phyloP scores from a whole-genome alignment of 2,329 filamentous ascomycete species.

The Mariannaea elegans region DNA sequence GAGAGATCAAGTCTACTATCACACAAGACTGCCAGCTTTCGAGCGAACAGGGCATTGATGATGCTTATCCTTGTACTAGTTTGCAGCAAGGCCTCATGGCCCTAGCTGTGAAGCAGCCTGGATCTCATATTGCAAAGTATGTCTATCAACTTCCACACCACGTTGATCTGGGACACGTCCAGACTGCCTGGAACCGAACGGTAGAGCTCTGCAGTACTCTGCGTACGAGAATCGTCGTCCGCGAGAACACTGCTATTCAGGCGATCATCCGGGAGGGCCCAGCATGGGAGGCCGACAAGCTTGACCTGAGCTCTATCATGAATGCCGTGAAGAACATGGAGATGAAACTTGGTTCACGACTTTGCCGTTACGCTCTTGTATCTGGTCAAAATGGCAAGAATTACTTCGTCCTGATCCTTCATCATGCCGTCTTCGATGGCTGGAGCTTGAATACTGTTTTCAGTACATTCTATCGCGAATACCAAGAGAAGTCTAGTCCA shows the following conservation, averaged over 20 bases:
- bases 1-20: no score
- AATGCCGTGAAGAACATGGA: not conserved
- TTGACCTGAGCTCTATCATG: not conserved
- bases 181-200: not conserved
- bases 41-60: not conserved
- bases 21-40: not conserved
- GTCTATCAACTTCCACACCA: no score
- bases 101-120: no score
- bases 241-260: no score
- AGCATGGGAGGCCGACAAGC: no score
- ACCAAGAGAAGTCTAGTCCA: not conserved
- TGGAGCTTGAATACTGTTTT: slow-evolving; percentile 26
- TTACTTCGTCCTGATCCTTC: slow-evolving; percentile 24
- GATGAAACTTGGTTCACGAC: no score
- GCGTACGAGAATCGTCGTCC: not conserved
- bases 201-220: no score
- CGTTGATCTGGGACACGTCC: not conserved
- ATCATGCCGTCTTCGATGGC: slow-evolving; percentile 38
- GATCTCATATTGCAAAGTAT: no score
- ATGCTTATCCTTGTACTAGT: no score
- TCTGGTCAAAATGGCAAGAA: not conserved
- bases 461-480: not conserved
- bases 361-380: no score
- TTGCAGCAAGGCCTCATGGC: no score
- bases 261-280: no score